A percentile compares a stretch with the other conserved stretches of the same genome.
These are phyloP conservation scores for Trametes punicea DNA, from an alignment of 768 basidiomycete species.

Conservation along the genomic window DNA sequence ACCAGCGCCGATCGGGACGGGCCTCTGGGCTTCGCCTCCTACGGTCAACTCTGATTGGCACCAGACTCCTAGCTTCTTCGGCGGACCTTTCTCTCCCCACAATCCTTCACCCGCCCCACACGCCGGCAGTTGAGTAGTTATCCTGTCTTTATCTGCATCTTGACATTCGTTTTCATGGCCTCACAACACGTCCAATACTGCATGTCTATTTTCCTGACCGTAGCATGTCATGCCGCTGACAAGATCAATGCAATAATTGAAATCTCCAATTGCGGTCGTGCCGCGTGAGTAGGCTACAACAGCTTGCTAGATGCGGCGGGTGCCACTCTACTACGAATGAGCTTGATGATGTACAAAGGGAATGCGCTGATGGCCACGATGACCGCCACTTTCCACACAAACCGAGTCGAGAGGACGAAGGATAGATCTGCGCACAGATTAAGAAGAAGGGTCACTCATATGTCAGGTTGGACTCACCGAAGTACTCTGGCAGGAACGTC, in stretches of 20 bases:
- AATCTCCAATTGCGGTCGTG: background rate
- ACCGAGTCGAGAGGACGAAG: slow-evolving; percentile 84
- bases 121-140: slow-evolving; percentile 27
- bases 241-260: slow-evolving; percentile 25
- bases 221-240: slow-evolving; percentile 28
- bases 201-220: slow-evolving; percentile 28
- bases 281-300: slow-evolving; percentile 41
- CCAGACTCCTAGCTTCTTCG: slow-evolving; percentile 43
- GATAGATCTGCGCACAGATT: slow-evolving; percentile 61
- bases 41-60: slow-evolving; percentile 47
- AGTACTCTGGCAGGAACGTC: slow-evolving; percentile 92
- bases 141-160: slow-evolving; percentile 21
- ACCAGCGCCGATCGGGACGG: slow-evolving; percentile 26
- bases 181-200: slow-evolving; percentile 22
- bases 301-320: slow-evolving; percentile 95
- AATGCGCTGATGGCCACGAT: slow-evolving; percentile 94
- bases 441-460: background rate
- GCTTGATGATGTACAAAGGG: slow-evolving; percentile 88
- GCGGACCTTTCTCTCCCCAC: slow-evolving; percentile 45
- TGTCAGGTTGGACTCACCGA: slow-evolving; percentile 57
- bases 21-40: slow-evolving; percentile 21
- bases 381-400: slow-evolving; percentile 92
- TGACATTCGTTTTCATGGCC: slow-evolving; percentile 16
- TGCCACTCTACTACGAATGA: slow-evolving; percentile 79
- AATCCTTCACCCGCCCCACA: slow-evolving; percentile 51